Conservation (phyloP, 257 asterid species). For the Pogostemon cablin region DNA sequence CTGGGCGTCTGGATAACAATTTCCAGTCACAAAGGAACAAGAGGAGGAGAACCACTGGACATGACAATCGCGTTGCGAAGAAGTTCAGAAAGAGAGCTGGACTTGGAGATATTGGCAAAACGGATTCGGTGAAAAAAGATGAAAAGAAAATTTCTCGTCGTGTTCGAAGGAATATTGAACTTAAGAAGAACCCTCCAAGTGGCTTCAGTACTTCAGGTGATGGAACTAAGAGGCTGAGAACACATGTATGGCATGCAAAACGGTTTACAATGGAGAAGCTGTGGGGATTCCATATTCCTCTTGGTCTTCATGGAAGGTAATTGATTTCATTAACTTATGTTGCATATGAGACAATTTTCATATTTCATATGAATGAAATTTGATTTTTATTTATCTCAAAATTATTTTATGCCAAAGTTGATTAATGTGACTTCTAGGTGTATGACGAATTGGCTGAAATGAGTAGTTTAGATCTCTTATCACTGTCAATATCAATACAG, state of each 20-base stretch:
- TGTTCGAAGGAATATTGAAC: conserved; percentile 65
- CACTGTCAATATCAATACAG: not conserved
- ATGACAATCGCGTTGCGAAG: conserved; percentile 58
- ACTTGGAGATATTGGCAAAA: conserved; percentile 23
- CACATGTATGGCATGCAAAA: conserved; percentile 96
- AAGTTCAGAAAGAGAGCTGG: conserved; percentile 52
- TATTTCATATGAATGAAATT: not conserved
- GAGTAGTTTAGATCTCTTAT: conserved; percentile 7
- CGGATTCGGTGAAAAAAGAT: conserved; percentile 35
- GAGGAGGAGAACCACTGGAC: conserved; percentile 82
- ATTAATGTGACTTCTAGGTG: not conserved
- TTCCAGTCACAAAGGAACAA: conserved; percentile 68
- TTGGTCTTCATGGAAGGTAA: conserved; percentile 85
- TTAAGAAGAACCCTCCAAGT: conserved; percentile 55
- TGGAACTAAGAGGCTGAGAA: conserved; percentile 83
- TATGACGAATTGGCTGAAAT: not conserved
- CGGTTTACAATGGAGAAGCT: conserved; percentile 73
- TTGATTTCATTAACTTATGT: not conserved
- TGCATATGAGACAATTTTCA: not conserved
- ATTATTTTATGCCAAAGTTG: not conserved
- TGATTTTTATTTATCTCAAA: not conserved
- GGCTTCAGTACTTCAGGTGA: conserved; percentile 80
- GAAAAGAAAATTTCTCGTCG: conserved; percentile 59
- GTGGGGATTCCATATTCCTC: conserved; percentile 88
- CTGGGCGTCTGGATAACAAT: conserved; percentile 61